phyloP scores from a whole-genome alignment of 169 alveolate species.

The Plasmodium berghei region DNA sequence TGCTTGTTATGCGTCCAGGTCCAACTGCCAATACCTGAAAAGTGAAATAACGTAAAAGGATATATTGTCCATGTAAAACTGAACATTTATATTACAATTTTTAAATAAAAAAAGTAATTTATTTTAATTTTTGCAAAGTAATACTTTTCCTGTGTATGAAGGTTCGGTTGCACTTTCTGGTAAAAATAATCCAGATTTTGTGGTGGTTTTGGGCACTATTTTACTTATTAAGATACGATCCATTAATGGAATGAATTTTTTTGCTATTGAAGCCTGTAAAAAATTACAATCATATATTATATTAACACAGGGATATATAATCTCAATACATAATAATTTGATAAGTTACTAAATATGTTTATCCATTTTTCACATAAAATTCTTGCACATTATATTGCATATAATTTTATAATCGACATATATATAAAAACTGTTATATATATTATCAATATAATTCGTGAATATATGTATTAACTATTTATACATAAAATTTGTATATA shows the following conservation, averaged over 20 bases:
- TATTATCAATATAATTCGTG: not conserved
- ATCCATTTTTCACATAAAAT: no score
- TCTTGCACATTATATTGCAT: no score
- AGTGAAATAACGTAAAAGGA: not conserved
- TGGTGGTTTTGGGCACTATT: constrained; percentile 84
- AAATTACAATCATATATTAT: not conserved
- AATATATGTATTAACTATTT: not conserved
- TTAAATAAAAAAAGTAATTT: constrained; percentile 4
- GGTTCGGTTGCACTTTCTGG: constrained; percentile 88
- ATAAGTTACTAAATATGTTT: no score
- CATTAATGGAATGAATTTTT: constrained; percentile 87
- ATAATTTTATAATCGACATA: no score
- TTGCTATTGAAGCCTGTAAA: constrained; percentile 78
- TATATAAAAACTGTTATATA: no score
- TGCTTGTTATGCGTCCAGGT: constrained; percentile 78
- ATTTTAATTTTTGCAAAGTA: not conserved
- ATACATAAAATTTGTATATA: no score
- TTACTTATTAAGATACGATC: constrained; percentile 89
- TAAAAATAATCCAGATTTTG: constrained; percentile 88
- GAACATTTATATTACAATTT: not conserved
- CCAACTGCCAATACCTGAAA: constrained; percentile 85
- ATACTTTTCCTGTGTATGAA: constrained; percentile 85
- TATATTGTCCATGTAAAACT: not conserved
- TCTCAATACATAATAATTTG: no score
- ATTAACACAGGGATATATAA: no score